phyloP scores from a whole-genome alignment of 441 rosid genomes.

The Melastoma candidum region DNA sequence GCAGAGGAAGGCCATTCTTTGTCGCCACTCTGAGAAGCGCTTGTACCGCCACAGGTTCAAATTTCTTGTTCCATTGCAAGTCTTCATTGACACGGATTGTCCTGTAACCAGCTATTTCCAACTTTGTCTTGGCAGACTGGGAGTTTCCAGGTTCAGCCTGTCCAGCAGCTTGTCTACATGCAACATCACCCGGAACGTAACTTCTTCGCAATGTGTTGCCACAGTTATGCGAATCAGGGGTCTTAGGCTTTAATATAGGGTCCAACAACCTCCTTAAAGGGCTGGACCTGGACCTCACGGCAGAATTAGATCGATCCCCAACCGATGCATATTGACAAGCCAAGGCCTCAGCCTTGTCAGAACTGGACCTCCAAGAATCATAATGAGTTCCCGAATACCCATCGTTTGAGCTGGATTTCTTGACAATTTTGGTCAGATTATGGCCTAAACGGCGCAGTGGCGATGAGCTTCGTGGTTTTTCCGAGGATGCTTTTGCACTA shows the following conservation, averaged over 20 bases:
- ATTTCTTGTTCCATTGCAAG: constrained; percentile 31
- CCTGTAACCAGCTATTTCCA: constrained; percentile 23
- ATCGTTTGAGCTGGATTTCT: not conserved
- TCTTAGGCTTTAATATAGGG: not conserved
- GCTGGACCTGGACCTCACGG: not conserved
- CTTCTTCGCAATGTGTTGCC: constrained; percentile 33
- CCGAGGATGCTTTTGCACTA: not conserved
- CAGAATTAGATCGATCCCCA: not conserved
- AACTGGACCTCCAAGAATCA: not conserved
- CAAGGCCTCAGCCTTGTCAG: constrained; percentile 4
- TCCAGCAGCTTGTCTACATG: constrained; percentile 24
- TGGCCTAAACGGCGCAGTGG: not conserved
- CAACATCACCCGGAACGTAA: constrained; percentile 25
- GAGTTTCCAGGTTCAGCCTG: constrained; percentile 25
- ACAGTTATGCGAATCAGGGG: constrained; percentile 23
- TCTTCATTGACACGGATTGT: constrained; percentile 24
- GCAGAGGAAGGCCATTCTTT: constrained; percentile 77
- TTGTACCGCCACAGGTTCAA: constrained; percentile 40
- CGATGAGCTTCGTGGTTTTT: constrained; percentile 2
- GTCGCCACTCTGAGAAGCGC: constrained; percentile 79
- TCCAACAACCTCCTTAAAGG: constrained; percentile 2
- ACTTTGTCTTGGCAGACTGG: constrained; percentile 31
- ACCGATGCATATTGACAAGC: not conserved
- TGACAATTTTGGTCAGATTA: not conserved
- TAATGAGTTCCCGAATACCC: no score